Conservation (phyloP, 192 early-diverging fungal species). For the Coemansia sp. region DNA sequence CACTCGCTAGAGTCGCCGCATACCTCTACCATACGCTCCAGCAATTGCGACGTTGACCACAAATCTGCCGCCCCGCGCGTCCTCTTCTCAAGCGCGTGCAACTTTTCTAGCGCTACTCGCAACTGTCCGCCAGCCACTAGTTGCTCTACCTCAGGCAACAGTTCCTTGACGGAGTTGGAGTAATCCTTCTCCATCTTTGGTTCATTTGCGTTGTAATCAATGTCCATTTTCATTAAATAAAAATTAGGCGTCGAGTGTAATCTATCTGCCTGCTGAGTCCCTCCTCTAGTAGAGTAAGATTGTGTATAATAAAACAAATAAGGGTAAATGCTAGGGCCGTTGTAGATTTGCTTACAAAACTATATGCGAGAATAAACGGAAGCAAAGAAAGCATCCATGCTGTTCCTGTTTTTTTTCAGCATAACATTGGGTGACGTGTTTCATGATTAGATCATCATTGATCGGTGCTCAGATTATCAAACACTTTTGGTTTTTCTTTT, state of each 20-base stretch:
- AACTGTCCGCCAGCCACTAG: constrained; percentile 71
- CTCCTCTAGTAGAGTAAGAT: too few species aligned
- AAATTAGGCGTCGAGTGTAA: neutral
- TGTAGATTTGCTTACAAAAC: neutral
- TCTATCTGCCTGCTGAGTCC: neutral
- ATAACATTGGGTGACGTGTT: constrained; percentile 10
- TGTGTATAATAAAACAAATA: neutral
- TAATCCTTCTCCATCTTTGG: constrained; percentile 95
- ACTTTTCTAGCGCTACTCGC: constrained; percentile 84
- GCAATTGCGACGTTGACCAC: constrained; percentile 83
- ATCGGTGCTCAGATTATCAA: neutral
- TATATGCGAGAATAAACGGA: neutral
- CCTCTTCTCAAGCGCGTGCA: constrained; percentile 91
- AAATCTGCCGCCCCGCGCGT: constrained; percentile 89
- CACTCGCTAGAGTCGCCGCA: constrained; percentile 77
- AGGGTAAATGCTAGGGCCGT: neutral
- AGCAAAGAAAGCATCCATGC: neutral
- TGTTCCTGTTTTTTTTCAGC: too few species aligned
- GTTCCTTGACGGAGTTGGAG: constrained; percentile 73
- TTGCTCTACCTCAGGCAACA: constrained; percentile 77
- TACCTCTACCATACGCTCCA: constrained; percentile 78
- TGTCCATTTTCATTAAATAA: constrained; percentile 24
- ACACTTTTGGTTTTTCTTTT: too few species aligned
- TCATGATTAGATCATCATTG: neutral
- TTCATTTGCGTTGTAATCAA: constrained; percentile 47